Evolutionary conservation across 106 monocot genomes (phyloP), one percentile per base, ranked within the genome.

Genomic region (Allium cepa): DNA sequence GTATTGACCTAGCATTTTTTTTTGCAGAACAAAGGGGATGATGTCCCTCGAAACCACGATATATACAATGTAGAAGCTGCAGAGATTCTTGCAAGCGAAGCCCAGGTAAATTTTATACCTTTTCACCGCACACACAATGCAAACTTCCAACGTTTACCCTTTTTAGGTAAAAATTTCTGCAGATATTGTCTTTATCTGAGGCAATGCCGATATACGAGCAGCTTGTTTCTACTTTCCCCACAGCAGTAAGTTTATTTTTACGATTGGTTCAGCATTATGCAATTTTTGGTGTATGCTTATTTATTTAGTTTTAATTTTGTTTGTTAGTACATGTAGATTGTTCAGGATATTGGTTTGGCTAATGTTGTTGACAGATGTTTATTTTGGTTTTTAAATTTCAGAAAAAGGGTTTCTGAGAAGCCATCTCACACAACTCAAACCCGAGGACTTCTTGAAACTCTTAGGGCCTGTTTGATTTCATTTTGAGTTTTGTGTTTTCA

Each of bases 31-130:
- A 64, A 64, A 64, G 51, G 22, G 1, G 67, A 10, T 7, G 67
- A 67, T 12, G 46, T 52, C 12, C 9, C 11, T 13, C 51, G 28
- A 11, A 53, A 53, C 53, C 67, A 55, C 0, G 79, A 90, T 59
- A 91, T 77, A 10, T 96, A 91, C 80, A 84, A 92, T 27, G 84
- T 97, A 8, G 86, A 92, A 72, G 78, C 87, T 53, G 92, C 97
- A 8, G 92, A 97, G 64, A 84, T 82, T 45, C 83, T 97, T 11
- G 89, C 89, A 2, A 90, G 73, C n/a, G 86, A 92, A 63, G 97
- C 97, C 5, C 87, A 76, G 78, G 97, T 92, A 49, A 67, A 0
- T 2, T 68, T 48, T 14, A 26, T 59, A 10, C 36, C 36, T 36
- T 36, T 36, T 36, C 36, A 36, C 5, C 5, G 22, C 22, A 36